Evolutionary conservation across 1,139 yeast species (phyloP), one percentile per base, ranked within the genome.

Genomic region (Saccharomyces hybrid): DNA sequence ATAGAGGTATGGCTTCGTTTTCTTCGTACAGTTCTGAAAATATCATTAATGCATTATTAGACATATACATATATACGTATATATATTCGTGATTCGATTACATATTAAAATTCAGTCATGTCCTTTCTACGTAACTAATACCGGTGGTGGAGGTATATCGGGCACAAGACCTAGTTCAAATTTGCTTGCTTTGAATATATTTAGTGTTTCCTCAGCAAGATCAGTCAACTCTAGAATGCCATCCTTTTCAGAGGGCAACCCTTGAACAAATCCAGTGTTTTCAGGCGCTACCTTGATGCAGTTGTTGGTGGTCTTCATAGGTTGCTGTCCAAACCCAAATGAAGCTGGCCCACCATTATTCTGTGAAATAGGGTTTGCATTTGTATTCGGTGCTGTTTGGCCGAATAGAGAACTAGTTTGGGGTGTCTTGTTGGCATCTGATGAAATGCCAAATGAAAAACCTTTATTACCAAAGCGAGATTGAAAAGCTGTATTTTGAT

Each of bases 81-180:
- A 44, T 41, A 26, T 38, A 14, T 28, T 41, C 8, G 31, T 30
- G 20, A 20, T 20, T 20, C 20, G 20, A 20, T 20, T 20, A 20
- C 20, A 20, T 20, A 20, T 20, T n/a, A 16, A 11, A 20, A 5
- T 25, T 14, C 20, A n/a, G 26, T 26, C 13, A 42, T 31, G 30
- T 11, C 46, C n/a, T 42, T 7, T 9, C 28, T 48, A 56, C 13
- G 49, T 52, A 41, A 63, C 58, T 14, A 67, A 54, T 26, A 60
- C 58, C 3, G 52, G 50, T 1, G 97, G 96, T 1, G 97, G 97
- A 1, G 90, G 82, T 1, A 81, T 64, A 58, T 88, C 97, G 0
- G 97, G 97, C 0, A 90, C 81, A 27, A 72, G 70, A 0, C 96
- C 96, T 27, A 88, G 68, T 14, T 70, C 69, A 63, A 89, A 90